A percentile compares a stretch with the other conserved stretches of the same genome.
These are phyloP conservation scores for Lanmaoa pseudosensibilis DNA, from an alignment of 768 basidiomycete genomes.

Conservation along the genomic window DNA sequence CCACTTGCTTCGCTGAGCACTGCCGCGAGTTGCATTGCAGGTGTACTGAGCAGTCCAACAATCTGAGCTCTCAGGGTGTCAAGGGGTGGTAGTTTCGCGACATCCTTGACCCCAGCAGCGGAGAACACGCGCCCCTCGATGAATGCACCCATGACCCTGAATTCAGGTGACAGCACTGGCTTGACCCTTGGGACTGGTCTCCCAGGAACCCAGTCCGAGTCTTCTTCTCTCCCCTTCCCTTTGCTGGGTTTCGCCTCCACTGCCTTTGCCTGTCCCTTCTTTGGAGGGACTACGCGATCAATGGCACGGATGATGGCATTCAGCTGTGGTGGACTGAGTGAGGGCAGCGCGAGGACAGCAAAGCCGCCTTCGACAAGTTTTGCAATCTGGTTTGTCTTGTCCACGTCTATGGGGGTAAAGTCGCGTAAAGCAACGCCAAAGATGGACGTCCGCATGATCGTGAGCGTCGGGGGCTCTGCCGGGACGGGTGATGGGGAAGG, in stretches of 20 bases:
- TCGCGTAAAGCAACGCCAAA: conserved; percentile 78
- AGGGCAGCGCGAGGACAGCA: conserved; percentile 63
- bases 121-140: conserved; percentile 75
- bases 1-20: conserved; percentile 69
- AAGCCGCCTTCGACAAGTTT: conserved; percentile 58
- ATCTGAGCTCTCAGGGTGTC: conserved; percentile 79
- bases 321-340: conserved; percentile 72
- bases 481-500: conserved; percentile 36
- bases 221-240: conserved; percentile 54
- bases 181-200: conserved; percentile 61
- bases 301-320: conserved; percentile 65
- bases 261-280: conserved; percentile 51
- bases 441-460: conserved; percentile 73
- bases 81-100: conserved; percentile 75
- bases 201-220: conserved; percentile 64
- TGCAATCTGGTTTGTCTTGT: conserved; percentile 52
- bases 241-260: conserved; percentile 46
- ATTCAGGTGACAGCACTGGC: conserved; percentile 57
- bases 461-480: conserved; percentile 51
- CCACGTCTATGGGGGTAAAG: conserved; percentile 48
- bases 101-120: conserved; percentile 54
- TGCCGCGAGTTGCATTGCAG: conserved; percentile 70
- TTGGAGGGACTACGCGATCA: conserved; percentile 63
- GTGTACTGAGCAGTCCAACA: conserved; percentile 78
- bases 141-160: conserved; percentile 75